These are phyloP conservation scores for Diaporthe aspalathi DNA, from an alignment of 2,329 filamentous ascomycete species.

Conservation along the genomic window DNA sequence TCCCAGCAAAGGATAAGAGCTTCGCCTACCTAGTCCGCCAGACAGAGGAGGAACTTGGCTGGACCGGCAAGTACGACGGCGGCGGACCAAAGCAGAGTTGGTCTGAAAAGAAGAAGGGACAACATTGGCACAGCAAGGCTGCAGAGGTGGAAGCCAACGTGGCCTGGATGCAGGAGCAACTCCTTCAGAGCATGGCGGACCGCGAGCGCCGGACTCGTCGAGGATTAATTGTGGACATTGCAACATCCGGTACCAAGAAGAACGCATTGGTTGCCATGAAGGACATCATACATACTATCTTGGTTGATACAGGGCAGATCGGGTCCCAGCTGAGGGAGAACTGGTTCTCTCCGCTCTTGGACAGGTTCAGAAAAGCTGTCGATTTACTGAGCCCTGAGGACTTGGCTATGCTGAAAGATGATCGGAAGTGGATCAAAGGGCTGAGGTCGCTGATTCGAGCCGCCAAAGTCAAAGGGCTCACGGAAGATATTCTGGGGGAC, in stretches of 20 bases:
- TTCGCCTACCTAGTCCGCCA: conserved; percentile 28
- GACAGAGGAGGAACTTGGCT: conserved; percentile 26
- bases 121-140: conserved; percentile 14
- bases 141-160: conserved; percentile 13
- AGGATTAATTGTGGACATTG: not conserved
- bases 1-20: conserved; percentile 12
- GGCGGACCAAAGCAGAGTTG: not conserved
- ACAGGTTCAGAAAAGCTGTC: conserved; percentile 16
- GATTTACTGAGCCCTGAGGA: not conserved
- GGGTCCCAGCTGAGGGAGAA: conserved; percentile 18
- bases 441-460: not conserved
- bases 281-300: not conserved
- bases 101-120: conserved; percentile 11
- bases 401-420: not conserved
- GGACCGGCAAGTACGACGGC: conserved; percentile 10
- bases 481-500: not conserved
- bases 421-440: not conserved
- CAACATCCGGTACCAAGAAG: conserved; percentile 27
- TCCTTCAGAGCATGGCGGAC: conserved; percentile 19
- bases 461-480: not conserved
- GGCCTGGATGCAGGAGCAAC: conserved; percentile 31
- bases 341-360: not conserved
- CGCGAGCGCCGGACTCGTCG: not conserved
- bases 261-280: conserved; percentile 28
- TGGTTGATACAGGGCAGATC: conserved; percentile 7